A percentile compares a stretch with the other conserved stretches of the same genome.
phyloP scores from a whole-genome alignment of 352 stramenopile genomes.

The Aphanomyces astaci region DNA sequence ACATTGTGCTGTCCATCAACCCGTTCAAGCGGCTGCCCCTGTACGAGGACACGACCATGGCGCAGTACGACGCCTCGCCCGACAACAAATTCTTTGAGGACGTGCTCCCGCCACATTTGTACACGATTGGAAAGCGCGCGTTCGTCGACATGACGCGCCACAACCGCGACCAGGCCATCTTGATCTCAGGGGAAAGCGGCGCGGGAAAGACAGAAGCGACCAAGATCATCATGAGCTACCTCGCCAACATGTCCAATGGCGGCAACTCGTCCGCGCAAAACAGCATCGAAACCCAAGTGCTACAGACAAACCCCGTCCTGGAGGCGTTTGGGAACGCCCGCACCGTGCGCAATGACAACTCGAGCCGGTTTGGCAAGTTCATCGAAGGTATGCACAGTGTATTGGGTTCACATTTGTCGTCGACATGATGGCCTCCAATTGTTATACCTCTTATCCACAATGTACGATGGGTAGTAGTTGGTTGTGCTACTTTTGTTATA shows the following conservation, averaged over 20 bases:
- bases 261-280: conserved; percentile 5
- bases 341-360: conserved; percentile 86
- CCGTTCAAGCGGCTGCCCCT: conserved; percentile 70
- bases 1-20: conserved; percentile 84
- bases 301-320: conserved; percentile 87
- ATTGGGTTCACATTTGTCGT: too few species aligned
- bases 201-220: conserved; percentile 85
- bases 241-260: conserved; percentile 53
- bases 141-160: conserved; percentile 69
- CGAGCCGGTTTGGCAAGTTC: conserved; percentile 86
- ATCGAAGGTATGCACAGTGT: conserved; percentile 56
- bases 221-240: conserved; percentile 88
- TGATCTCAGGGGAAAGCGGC: conserved; percentile 81
- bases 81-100: conserved; percentile 25
- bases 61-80: conserved; percentile 33
- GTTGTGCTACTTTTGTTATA: too few species aligned
- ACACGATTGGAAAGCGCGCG: conserved; percentile 56
- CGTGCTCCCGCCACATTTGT: conserved; percentile 49
- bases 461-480: too few species aligned
- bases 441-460: too few species aligned
- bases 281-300: conserved; percentile 75
- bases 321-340: conserved; percentile 86
- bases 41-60: conserved; percentile 47
- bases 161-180: conserved; percentile 63
- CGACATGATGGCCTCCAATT: too few species aligned